Conservation (phyloP, 2,329 filamentous ascomycete species). For the Aspergillus neotritici region DNA sequence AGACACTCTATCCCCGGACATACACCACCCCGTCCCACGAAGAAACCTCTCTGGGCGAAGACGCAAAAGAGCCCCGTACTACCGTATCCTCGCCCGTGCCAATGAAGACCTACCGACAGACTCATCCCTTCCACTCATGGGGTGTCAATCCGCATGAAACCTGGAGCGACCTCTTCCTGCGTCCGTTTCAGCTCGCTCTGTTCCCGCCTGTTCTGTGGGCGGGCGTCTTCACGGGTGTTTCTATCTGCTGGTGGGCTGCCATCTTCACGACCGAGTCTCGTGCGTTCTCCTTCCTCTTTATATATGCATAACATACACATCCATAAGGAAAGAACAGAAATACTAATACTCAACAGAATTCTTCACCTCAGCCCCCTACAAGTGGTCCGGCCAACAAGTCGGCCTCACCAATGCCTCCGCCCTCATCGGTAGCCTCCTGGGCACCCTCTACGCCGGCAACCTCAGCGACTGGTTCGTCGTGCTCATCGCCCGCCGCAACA, state of each 20-base stretch:
- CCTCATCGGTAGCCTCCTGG: not conserved
- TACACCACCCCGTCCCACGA: too few species aligned
- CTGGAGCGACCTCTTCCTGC: too few species aligned
- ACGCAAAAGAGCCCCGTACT: too few species aligned
- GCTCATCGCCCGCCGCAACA: constrained; percentile 16
- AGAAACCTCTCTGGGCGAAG: too few species aligned
- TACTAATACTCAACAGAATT: not conserved
- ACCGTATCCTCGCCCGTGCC: too few species aligned
- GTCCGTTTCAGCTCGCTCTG: too few species aligned
- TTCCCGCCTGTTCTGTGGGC: not conserved
- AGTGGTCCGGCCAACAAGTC: constrained; percentile 1
- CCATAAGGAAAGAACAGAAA: too few species aligned
- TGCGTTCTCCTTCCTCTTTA: not conserved
- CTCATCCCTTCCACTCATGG: too few species aligned
- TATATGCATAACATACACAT: too few species aligned
- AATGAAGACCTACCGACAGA: too few species aligned
- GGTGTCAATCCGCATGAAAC: too few species aligned
- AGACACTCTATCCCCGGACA: too few species aligned
- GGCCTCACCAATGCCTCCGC: not conserved
- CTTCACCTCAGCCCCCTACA: not conserved
- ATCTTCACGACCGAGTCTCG: constrained; percentile 2
- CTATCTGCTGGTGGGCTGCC: constrained; percentile 3
- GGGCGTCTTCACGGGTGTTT: not conserved
- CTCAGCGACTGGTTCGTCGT: constrained; percentile 22
- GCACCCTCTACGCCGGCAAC: constrained; percentile 12